Percentiles rank a stretch among this genome's conserved stretches.
Conservation (phyloP, 2,329 filamentous ascomycete genomes). For the Calonectria multiphialidica region DNA sequence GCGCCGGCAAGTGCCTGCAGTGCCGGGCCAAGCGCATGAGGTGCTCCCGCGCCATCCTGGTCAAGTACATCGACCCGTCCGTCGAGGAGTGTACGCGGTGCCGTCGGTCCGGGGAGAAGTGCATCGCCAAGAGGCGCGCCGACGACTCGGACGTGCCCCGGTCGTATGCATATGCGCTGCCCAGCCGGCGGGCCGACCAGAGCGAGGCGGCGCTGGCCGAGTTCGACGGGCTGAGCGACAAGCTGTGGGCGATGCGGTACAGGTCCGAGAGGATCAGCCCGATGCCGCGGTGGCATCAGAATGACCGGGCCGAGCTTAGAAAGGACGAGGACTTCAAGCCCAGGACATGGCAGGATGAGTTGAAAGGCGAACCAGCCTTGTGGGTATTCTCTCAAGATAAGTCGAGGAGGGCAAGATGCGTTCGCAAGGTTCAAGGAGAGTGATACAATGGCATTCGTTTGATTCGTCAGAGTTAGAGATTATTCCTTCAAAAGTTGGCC, state of each 20-base stretch:
- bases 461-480: background rate
- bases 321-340: constrained; percentile 13
- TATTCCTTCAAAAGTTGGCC: background rate
- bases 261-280: constrained; percentile 1
- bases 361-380: constrained; percentile 19
- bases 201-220: background rate
- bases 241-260: background rate
- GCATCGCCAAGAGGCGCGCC: constrained; percentile 62
- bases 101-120: constrained; percentile 41
- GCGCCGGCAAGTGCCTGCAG: constrained; percentile 35
- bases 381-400: background rate
- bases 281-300: constrained; percentile 33
- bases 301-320: constrained; percentile 2
- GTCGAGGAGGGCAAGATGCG: background rate
- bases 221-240: constrained; percentile 14
- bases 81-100: constrained; percentile 50
- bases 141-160: constrained; percentile 59
- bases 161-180: constrained; percentile 15
- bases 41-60: constrained; percentile 37
- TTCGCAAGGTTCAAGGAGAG: background rate
- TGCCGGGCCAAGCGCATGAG: constrained; percentile 36
- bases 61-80: constrained; percentile 51
- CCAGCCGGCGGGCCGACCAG: background rate
- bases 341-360: constrained; percentile 28
- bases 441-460: background rate